Percentiles rank a stretch among this genome's conserved stretches.
Conservation (phyloP, 768 basidiomycete genomes). For the Pilatotrama ljubarskyi region DNA sequence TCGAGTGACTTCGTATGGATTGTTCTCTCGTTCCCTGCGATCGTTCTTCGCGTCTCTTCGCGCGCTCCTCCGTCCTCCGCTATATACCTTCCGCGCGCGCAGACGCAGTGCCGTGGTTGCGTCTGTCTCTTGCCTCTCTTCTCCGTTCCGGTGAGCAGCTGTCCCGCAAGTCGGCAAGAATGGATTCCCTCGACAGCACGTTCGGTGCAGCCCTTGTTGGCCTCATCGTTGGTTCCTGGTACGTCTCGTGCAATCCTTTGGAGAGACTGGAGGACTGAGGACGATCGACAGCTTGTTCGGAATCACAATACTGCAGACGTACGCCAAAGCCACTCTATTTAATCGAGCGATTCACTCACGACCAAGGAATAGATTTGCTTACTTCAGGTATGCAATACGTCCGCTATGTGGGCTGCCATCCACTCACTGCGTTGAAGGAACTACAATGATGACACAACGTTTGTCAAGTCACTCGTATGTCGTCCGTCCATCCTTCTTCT, state of each 20-base stretch:
- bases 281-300: conserved; percentile 42
- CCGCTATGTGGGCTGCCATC: neutral
- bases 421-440: conserved; percentile 29
- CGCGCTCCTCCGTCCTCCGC: neutral
- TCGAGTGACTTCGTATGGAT: neutral
- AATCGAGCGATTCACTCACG: conserved; percentile 35
- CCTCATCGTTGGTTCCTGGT: conserved; percentile 46
- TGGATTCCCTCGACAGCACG: conserved; percentile 27
- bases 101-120: neutral
- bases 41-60: neutral
- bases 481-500: neutral
- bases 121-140: neutral
- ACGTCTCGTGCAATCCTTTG: conserved; percentile 21
- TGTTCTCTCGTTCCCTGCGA: neutral
- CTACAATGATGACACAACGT: conserved; percentile 41
- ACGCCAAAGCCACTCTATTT: neutral
- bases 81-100: neutral
- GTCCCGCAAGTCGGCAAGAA: neutral
- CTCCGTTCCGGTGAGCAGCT: neutral
- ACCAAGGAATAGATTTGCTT: conserved; percentile 11
- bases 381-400: conserved; percentile 4
- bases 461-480: conserved; percentile 43
- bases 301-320: conserved; percentile 40
- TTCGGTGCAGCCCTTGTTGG: conserved; percentile 50
- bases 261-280: neutral